These are phyloP conservation scores for Rhododendron kiyosumense DNA, from an alignment of 148 eudicot species.

Conservation along the genomic window DNA sequence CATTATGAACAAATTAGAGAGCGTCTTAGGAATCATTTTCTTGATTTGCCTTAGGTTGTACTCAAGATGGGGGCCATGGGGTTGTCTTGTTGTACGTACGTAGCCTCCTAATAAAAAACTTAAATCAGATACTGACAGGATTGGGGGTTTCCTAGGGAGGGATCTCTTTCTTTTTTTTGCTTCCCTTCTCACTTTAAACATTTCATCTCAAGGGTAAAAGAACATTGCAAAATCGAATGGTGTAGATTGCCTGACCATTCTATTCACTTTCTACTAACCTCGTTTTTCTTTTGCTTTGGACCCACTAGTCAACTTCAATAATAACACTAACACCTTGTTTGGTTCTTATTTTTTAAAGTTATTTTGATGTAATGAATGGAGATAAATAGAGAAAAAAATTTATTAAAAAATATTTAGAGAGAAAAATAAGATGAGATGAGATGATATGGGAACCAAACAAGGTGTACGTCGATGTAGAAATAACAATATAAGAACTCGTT, in stretches of 20 bases:
- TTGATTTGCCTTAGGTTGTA: conserved; percentile 8
- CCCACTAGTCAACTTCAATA: conserved; percentile 5
- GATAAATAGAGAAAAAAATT: too few relatives aligned
- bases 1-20: not conserved
- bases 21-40: not conserved
- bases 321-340: not conserved
- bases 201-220: not conserved
- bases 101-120: not conserved
- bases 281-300: not conserved
- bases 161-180: not conserved
- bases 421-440: too few relatives aligned
- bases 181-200: not conserved
- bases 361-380: too few relatives aligned
- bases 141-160: not conserved
- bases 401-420: too few relatives aligned
- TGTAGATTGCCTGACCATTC: not conserved
- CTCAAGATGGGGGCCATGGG: conserved; percentile 1
- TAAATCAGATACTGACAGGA: not conserved
- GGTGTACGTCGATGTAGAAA: too few relatives aligned
- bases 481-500: too few relatives aligned
- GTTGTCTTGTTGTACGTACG: not conserved
- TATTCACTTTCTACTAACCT: not conserved
- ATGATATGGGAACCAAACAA: too few relatives aligned
- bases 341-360: too few relatives aligned
- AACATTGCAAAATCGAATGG: not conserved